Conservation (phyloP, 2,329 filamentous ascomycete species). For the Coleophoma eucalyptorum region DNA sequence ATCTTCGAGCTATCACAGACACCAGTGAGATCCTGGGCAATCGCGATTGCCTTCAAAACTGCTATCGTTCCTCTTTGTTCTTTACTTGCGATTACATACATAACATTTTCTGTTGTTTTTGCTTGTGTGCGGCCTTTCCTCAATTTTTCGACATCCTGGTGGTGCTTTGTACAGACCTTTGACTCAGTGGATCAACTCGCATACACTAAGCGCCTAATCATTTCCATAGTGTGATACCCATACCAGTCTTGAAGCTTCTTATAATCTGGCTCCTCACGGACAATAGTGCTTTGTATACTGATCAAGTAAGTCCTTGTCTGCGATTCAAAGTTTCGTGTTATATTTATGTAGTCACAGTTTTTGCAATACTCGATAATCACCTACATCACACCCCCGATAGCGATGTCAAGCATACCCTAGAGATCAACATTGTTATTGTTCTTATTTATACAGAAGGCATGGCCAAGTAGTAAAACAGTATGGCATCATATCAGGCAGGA, state of each 20-base stretch:
- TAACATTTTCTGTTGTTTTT: background rate
- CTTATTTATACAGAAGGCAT: slow-evolving; percentile 8
- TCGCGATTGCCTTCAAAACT: slow-evolving; percentile 6
- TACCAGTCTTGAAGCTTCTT: slow-evolving; percentile 7
- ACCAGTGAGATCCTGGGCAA: slow-evolving; percentile 19
- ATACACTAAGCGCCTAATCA: background rate
- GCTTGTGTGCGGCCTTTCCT: background rate
- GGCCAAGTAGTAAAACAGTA: slow-evolving; percentile 25
- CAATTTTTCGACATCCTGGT: slow-evolving; percentile 17
- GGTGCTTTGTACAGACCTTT: slow-evolving; percentile 13
- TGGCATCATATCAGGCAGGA: slow-evolving; percentile 39
- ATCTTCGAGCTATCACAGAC: slow-evolving; percentile 5
- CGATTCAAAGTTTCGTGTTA: background rate
- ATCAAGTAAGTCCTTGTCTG: slow-evolving; percentile 1
- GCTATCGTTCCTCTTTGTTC: slow-evolving; percentile 4
- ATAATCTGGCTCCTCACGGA: slow-evolving; percentile 20
- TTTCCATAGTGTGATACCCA: slow-evolving; percentile 5
- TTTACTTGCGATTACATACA: background rate
- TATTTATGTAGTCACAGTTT: too few relatives aligned
- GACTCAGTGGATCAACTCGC: too few relatives aligned
- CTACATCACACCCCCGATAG: too few relatives aligned
- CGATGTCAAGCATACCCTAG: background rate
- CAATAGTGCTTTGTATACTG: slow-evolving; percentile 9
- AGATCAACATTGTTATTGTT: slow-evolving; percentile 10
- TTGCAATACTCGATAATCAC: too few relatives aligned